Evolutionary conservation across 805 yeast species (phyloP), one percentile per base, ranked within the genome.

Genomic region (Nakazawaea populi): DNA sequence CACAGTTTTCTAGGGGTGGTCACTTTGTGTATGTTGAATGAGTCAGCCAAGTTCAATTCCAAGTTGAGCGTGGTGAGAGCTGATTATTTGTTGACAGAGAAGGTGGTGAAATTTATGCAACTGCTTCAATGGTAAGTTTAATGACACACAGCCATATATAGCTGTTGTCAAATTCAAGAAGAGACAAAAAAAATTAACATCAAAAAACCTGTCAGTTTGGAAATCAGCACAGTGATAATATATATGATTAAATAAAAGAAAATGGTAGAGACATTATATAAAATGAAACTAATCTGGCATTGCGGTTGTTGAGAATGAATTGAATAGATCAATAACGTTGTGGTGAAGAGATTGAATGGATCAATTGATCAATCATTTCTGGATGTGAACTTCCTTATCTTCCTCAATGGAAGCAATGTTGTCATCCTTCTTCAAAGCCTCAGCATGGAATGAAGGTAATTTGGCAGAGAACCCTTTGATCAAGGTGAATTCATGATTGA

Each of bases 381-480:
- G 48, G 56, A 74, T 77, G 57, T 74, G 72, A 41, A 85, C 89
- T 60, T 80, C 86, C 60, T 76, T 69, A 63, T 85, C 91, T 62
- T 81, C 89, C 65, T 85, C 91, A 55, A 84, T 70, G 40, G 74
- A 67, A 45, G 78, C 76, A 56, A 85, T 83, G 46, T 72, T 75
- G 31, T 76, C 77, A 60, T 79, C 74, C 41, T 64, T 60, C 55
- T 70, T 64, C 57, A 85, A 63, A n/a, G 78, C 56, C 27, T 66
- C 62, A 36, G 77, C 70, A 56, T 79, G 84, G 55, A 73, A 53
- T 5, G 71, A 65, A 42, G 90, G 89, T 54, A 85, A 65, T 58
- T 79, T 78, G 52, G 78, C 74, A 47, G 79, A 70, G 59, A 79
- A 83, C 0, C 89, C 90, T 68, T 84, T 85, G 69, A 85, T 82